phyloP scores from a whole-genome alignment of 257 asterid species.

The Solanum medicagineum region DNA sequence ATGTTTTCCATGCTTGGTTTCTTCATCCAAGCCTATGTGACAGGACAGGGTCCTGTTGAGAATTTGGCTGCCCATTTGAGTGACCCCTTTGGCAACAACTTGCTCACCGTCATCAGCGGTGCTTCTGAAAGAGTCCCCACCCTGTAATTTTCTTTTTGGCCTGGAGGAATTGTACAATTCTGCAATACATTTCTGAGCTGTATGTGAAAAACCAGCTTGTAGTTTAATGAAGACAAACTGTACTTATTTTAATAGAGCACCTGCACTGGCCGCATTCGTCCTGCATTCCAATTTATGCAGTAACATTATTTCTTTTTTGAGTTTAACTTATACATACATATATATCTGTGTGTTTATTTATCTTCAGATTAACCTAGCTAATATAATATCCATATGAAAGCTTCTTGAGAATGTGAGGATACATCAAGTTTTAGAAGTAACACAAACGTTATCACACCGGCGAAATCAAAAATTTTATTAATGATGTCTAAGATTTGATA shows the following conservation, averaged over 20 bases:
- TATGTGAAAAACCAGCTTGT: background rate
- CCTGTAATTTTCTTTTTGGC: conserved; percentile 23
- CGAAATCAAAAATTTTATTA: too few species aligned
- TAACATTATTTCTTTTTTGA: background rate
- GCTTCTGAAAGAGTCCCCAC: conserved; percentile 73
- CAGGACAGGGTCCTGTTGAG: conserved; percentile 89
- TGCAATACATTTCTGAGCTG: background rate
- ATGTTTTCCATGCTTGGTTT: conserved; percentile 93
- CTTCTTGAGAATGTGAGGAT: background rate
- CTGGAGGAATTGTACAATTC: background rate
- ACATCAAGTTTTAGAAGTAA: background rate
- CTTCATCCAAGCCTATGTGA: conserved; percentile 92
- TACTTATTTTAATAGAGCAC: background rate
- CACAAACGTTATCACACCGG: too few species aligned
- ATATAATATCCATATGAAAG: background rate
- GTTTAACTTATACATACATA: background rate
- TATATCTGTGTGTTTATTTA: background rate
- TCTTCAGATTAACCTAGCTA: too few species aligned
- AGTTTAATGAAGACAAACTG: background rate
- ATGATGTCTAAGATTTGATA: too few species aligned
- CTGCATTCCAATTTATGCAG: background rate
- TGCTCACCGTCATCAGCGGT: conserved; percentile 84
- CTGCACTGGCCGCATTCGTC: background rate
- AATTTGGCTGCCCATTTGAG: conserved; percentile 89
- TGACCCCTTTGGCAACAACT: conserved; percentile 94